phyloP scores from a whole-genome alignment of 495 filamentous ascomycete genomes.

The Tuber brumale region DNA sequence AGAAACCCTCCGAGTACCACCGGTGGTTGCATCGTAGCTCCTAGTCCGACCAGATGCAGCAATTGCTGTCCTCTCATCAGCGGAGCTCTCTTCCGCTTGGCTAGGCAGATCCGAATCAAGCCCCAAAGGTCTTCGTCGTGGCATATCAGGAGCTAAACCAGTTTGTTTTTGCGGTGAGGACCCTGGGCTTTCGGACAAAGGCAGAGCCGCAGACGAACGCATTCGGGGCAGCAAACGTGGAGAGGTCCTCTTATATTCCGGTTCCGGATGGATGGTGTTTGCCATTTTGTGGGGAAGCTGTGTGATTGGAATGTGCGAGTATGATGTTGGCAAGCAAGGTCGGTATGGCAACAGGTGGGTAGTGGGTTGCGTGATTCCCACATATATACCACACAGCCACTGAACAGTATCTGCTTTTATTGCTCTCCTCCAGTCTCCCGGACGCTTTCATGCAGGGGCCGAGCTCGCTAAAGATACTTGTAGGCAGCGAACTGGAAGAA shows the following conservation, averaged over 20 bases:
- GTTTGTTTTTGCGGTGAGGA: background rate
- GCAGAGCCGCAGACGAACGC: background rate
- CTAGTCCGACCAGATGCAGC: slow-evolving; percentile 19
- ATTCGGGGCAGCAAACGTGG: background rate
- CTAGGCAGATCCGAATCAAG: background rate
- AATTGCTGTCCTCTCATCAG: slow-evolving; percentile 32
- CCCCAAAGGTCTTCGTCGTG: background rate
- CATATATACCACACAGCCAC: background rate
- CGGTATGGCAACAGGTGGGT: background rate
- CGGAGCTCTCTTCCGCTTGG: slow-evolving; percentile 11
- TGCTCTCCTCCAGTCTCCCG: background rate
- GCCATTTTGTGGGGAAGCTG: background rate
- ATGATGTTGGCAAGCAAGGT: background rate
- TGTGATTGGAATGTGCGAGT: background rate
- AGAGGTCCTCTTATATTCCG: background rate
- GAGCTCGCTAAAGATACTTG: background rate
- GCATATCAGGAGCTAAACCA: background rate
- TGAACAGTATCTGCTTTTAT: background rate
- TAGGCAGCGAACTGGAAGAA: background rate
- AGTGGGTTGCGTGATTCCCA: background rate
- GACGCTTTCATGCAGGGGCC: background rate
- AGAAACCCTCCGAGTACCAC: background rate
- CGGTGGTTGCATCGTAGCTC: slow-evolving; percentile 27
- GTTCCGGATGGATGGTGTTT: background rate
- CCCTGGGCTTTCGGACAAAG: background rate